A percentile compares a stretch with the other conserved stretches of the same genome.
Conservation (phyloP, 768 basidiomycete species). For the Russula abietina region DNA sequence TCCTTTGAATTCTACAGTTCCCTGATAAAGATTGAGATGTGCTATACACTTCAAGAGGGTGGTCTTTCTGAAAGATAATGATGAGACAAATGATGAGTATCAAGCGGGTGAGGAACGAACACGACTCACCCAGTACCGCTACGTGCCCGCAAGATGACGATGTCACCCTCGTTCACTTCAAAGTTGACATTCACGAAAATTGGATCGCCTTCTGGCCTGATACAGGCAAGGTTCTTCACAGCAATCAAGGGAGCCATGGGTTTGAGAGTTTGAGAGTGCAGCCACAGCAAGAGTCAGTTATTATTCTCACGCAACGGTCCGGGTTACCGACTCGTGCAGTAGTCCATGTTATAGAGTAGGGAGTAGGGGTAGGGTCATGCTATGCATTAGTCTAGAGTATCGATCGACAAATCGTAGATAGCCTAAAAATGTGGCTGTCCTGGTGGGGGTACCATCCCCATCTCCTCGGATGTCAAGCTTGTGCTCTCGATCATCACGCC, state of each 20-base stretch:
- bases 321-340: not conserved
- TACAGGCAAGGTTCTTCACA: conserved; percentile 46
- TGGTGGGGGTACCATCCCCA: conserved; percentile 40
- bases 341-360: not conserved
- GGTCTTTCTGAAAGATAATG: conserved; percentile 41
- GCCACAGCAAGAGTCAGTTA: not conserved
- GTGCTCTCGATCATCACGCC: conserved; percentile 97
- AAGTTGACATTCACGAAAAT: conserved; percentile 62
- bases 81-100: not conserved
- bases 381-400: conserved; percentile 26
- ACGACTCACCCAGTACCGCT: conserved; percentile 63
- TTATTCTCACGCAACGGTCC: conserved; percentile 18
- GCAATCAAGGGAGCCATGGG: conserved; percentile 40
- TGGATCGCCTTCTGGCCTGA: conserved; percentile 39
- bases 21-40: conserved; percentile 66
- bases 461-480: conserved; percentile 75
- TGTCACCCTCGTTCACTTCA: conserved; percentile 61
- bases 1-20: conserved; percentile 59
- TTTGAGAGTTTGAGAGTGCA: not conserved
- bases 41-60: conserved; percentile 82
- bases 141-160: conserved; percentile 71
- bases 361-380: not conserved
- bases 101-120: not conserved
- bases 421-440: conserved; percentile 23
- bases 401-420: conserved; percentile 15